Conservation (phyloP, 441 rosid genomes). For the Gossypium lobatum region DNA sequence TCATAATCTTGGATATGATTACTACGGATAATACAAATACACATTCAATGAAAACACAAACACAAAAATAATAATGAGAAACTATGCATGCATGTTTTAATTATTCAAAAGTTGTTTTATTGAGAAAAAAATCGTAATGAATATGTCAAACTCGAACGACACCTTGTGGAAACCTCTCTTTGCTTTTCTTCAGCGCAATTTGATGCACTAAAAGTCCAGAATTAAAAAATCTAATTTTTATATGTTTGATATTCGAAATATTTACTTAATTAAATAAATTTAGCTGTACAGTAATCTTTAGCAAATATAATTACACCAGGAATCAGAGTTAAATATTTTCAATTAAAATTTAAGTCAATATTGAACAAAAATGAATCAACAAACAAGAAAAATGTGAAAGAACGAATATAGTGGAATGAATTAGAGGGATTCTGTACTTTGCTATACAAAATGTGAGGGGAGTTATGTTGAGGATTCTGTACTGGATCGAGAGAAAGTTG, state of each 20-base stretch:
- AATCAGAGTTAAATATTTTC: no score
- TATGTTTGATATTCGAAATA: no score
- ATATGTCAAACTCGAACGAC: not conserved
- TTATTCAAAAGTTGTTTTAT: not conserved
- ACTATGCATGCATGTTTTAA: not conserved
- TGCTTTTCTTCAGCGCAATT: no score
- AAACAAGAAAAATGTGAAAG: not conserved
- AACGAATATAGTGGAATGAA: not conserved
- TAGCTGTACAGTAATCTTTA: no score
- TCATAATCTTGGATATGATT: no score
- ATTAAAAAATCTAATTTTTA: no score
- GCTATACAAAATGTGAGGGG: not conserved
- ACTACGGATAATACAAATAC: no score
- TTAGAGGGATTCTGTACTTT: not conserved
- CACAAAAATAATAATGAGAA: not conserved
- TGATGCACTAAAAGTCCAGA: no score
- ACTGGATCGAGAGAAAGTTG: conserved; percentile 32
- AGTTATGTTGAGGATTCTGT: conserved; percentile 32
- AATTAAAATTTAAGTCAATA: no score
- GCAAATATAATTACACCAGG: no score
- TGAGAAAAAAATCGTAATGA: not conserved
- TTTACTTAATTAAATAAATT: no score
- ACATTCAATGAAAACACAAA: no score
- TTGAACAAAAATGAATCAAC: not conserved
- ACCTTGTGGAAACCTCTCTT: not conserved